Percentiles rank a stretch among this genome's conserved stretches.
phyloP scores from a whole-genome alignment of 768 basidiomycete genomes.

The Cytidiella melzeri region DNA sequence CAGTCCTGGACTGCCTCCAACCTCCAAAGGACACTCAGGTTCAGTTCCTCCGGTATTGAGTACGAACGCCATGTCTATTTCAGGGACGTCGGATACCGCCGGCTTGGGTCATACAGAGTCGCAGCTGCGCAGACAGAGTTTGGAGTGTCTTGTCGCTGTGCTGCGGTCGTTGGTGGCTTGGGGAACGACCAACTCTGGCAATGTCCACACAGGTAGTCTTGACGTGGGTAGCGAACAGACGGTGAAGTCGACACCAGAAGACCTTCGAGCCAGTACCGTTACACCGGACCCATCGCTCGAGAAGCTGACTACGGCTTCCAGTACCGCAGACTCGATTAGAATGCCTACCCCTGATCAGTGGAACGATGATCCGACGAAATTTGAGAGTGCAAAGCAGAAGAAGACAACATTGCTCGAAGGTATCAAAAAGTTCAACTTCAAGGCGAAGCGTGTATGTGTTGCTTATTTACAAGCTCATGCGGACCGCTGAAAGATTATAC shows the following conservation, averaged over 20 bases:
- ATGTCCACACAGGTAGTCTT: constrained; percentile 9
- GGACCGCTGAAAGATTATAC: background rate
- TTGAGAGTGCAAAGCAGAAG: constrained; percentile 94
- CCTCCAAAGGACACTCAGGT: constrained; percentile 36
- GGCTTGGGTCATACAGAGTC: constrained; percentile 69
- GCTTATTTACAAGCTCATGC: background rate
- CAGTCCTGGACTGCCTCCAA: constrained; percentile 55
- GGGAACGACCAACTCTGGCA: constrained; percentile 52
- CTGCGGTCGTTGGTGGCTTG: constrained; percentile 87
- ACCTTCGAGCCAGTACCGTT: constrained; percentile 42
- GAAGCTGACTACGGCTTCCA: constrained; percentile 41
- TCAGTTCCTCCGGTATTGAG: constrained; percentile 58
- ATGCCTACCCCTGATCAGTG: constrained; percentile 67
- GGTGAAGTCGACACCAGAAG: constrained; percentile 42
- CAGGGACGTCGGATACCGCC: constrained; percentile 64
- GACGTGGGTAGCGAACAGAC: background rate
- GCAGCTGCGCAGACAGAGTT: constrained; percentile 82
- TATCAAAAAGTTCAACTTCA: constrained; percentile 96
- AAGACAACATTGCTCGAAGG: constrained; percentile 94
- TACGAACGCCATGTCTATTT: constrained; percentile 56
- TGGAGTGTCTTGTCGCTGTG: constrained; percentile 90
- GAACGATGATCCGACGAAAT: constrained; percentile 84
- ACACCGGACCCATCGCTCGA: constrained; percentile 56
- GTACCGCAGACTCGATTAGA: constrained; percentile 46
- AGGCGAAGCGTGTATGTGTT: constrained; percentile 82